phyloP scores from a whole-genome alignment of 2,329 filamentous ascomycete species.

The Neodidymelliopsis sp. region DNA sequence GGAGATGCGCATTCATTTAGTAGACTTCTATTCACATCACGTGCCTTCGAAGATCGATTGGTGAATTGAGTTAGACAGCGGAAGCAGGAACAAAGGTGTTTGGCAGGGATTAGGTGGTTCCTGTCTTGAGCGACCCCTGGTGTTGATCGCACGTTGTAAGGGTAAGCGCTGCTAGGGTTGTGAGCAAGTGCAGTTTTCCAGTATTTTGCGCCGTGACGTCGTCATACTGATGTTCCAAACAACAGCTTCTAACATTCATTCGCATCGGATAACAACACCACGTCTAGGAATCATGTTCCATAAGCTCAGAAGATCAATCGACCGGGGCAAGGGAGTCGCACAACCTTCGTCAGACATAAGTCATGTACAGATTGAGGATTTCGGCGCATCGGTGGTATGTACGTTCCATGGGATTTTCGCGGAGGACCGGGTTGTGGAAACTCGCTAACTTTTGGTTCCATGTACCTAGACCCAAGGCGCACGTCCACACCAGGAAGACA shows the following conservation, averaged over 20 bases:
- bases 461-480: conserved; percentile 33
- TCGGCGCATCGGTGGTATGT: conserved; percentile 14
- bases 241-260: neutral
- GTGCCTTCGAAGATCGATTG: neutral
- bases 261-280: conserved; percentile 7
- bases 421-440: conserved; percentile 7
- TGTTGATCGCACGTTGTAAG: neutral
- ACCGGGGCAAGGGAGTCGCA: conserved; percentile 7
- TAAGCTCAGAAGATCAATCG: conserved; percentile 12
- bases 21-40: too few species aligned
- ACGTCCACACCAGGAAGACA: conserved; percentile 33
- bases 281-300: conserved; percentile 23
- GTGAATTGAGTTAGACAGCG: neutral
- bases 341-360: neutral
- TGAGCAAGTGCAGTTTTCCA: conserved; percentile 1
- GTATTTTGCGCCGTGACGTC: conserved; percentile 30
- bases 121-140: too few species aligned
- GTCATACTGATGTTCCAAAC: conserved; percentile 14
- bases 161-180: conserved; percentile 1
- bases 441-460: conserved; percentile 24
- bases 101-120: neutral
- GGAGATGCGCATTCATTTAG: too few species aligned
- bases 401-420: conserved; percentile 7
- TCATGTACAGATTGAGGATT: conserved; percentile 5
- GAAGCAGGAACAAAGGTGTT: neutral